Base-by-base conservation (phyloP, 169 alveolate species). In the Plasmodium gaboni region DNA sequence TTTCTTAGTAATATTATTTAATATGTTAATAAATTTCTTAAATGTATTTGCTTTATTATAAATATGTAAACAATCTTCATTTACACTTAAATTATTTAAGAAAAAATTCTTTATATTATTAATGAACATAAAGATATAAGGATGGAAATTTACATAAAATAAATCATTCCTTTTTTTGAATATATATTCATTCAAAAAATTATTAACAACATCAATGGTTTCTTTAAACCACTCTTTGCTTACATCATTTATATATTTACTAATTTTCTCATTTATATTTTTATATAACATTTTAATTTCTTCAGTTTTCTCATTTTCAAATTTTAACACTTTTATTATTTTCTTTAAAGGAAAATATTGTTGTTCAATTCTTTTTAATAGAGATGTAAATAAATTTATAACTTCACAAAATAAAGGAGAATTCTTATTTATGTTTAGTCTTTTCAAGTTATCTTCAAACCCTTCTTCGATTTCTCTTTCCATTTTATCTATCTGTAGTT, bases 131-230 rank as follows among this genome's bases (percentile, higher is more conserved):
- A 83, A 83, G 19, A 83, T 83, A 26, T 83, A 60, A 13, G 83
- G 91, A 68, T 83, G 91, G 63, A 83, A 83, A 26, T 83, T 83
- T 32, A 83, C 91, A 46, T 83, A 83, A 48, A 83, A 83, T 32
- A 53, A 42, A 19, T 53, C 85, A 4, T 55, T 24, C 53, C 59
- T 68, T 55, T 53, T 59, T 71, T 63, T 83, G 32, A 83, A 83
- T 51, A 83, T 83, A 68, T 59, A 59, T 83, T 83, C 91, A 32
- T 83, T 83, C 17, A 83, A 55, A 48, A 83, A 83, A 22, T 44
- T 67, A 38, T 83, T 83, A 28, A 83, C 85, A 38, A 83, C 91
- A 60, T 68, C 63, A 48, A 83, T 83, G 1, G 91, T 83, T 48
- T 83, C 85, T 12, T 19, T 67, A 48, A 83, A 68, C 91, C 91